Evolutionary conservation across 2,329 filamentous ascomycete genomes (phyloP).

Genomic region (Epichloe gansuensis): DNA sequence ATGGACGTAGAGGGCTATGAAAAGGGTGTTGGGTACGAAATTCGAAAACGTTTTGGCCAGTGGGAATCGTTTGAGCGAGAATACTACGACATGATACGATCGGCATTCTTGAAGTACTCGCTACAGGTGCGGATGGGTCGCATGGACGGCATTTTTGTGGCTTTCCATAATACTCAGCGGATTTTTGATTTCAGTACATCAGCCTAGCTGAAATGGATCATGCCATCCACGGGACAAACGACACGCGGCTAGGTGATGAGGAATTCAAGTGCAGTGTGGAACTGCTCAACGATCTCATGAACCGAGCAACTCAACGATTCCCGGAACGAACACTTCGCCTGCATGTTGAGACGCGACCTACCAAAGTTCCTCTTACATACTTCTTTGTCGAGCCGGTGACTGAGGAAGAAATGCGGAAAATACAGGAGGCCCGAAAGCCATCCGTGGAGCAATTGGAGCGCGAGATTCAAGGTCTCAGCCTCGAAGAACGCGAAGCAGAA

Average conservation of each 20-base stretch:
- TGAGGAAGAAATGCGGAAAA: constrained; percentile 55
- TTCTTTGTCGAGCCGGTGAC: constrained; percentile 80
- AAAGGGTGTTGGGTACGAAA: constrained; percentile 75
- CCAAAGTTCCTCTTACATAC: constrained; percentile 59
- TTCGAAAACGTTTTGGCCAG: constrained; percentile 59
- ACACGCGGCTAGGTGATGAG: constrained; percentile 57
- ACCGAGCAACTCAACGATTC: constrained; percentile 62
- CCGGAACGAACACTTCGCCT: constrained; percentile 67
- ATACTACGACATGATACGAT: constrained; percentile 91
- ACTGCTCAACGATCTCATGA: constrained; percentile 66
- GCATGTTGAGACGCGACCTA: constrained; percentile 65
- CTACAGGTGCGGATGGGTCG: constrained; percentile 92
- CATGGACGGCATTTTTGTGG: constrained; percentile 98
- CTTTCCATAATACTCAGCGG: constrained; percentile 85
- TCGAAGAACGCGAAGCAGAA: constrained; percentile 18
- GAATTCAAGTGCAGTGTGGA: constrained; percentile 77
- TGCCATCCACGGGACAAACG: constrained; percentile 68
- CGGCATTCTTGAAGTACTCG: constrained; percentile 93
- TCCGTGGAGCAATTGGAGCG: constrained; percentile 59
- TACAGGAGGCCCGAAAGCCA: constrained; percentile 57
- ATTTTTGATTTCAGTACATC: constrained; percentile 97
- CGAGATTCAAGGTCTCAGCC: constrained; percentile 40
- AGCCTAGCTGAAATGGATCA: constrained; percentile 76
- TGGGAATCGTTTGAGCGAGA: constrained; percentile 93
- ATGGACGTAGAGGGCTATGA: constrained; percentile 69